phyloP scores from a whole-genome alignment of 2,329 filamentous ascomycete genomes.

The Aphanocladium album region DNA sequence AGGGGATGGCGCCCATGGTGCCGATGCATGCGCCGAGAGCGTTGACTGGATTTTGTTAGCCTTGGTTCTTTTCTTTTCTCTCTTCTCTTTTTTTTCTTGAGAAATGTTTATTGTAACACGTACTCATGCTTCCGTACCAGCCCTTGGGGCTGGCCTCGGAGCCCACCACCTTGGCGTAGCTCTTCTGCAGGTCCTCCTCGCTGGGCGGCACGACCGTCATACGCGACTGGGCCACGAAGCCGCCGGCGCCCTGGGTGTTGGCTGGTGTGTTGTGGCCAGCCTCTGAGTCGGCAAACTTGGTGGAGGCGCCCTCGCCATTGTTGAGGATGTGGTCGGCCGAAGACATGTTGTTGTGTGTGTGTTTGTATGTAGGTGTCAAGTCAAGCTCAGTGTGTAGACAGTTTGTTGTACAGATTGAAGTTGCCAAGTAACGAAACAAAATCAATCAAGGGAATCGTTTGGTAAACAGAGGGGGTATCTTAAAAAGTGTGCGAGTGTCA shows the following conservation, averaged over 20 bases:
- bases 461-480: background rate
- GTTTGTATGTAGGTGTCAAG: background rate
- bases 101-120: no score
- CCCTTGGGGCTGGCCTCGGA: conserved; percentile 67
- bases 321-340: conserved; percentile 7
- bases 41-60: conserved; percentile 51
- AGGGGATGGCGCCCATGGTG: conserved; percentile 78
- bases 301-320: conserved; percentile 20
- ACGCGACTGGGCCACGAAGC: conserved; percentile 47
- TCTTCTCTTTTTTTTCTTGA: background rate
- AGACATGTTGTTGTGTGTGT: background rate
- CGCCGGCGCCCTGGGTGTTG: conserved; percentile 23
- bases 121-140: conserved; percentile 88
- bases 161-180: conserved; percentile 62
- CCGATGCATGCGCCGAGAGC: conserved; percentile 69
- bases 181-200: conserved; percentile 78
- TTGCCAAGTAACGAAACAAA: no score
- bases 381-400: background rate
- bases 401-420: background rate
- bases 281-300: conserved; percentile 6
- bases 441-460: background rate
- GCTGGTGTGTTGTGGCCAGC: conserved; percentile 23
- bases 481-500: background rate
- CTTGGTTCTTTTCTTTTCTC: background rate
- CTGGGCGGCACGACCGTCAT: conserved; percentile 75